Evolutionary conservation across 306 rosid species (phyloP), one percentile per base, ranked within the genome.

Genomic region (Castanospermum australe): DNA sequence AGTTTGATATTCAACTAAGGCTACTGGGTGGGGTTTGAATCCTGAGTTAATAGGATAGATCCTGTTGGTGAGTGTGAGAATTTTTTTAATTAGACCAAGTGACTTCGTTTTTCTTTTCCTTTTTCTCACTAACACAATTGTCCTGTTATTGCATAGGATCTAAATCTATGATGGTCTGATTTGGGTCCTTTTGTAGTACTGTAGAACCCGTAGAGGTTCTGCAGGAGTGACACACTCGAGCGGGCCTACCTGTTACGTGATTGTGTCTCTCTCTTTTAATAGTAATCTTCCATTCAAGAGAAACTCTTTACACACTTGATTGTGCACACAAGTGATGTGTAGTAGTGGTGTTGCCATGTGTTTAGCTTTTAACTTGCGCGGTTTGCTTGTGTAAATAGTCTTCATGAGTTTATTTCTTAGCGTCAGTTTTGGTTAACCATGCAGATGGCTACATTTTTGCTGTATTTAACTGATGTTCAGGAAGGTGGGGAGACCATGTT

Each of bases 401-500:
- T 0, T 56, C 24, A 45, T 20, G 21, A 51, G 14, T 68, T 60
- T 39, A 24, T 41, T 56, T 60, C 65, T 51, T 51, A 50, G 50
- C 30, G 30, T 74, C 32, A n/a, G 55, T 80, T 68, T 67, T 48
- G 66, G 59, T 71, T 75, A 52, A 47, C 44, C 70, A 36, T 79
- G 82, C 87, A 96, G 99, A 56, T 88, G 73, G 98, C 97, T 75
- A 82, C 97, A 8, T 96, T 93, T 87, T 86, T 96, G 84, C 70
- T 96, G 83, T 96, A 93, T 87, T 88, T 96, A 76, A 85, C 88
- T 22, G 93, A 90, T 76, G 99, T 96, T 85, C 50, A 79, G 68
- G 92, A 90, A 80, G 99, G 99, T 2, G 99, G 99, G 48, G 94
- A 93, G 82, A 91, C 98, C 71, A 71, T 88, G 91, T 96, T 96